Conservation (phyloP, 2,329 filamentous ascomycete species). For the Cytospora piceae region DNA sequence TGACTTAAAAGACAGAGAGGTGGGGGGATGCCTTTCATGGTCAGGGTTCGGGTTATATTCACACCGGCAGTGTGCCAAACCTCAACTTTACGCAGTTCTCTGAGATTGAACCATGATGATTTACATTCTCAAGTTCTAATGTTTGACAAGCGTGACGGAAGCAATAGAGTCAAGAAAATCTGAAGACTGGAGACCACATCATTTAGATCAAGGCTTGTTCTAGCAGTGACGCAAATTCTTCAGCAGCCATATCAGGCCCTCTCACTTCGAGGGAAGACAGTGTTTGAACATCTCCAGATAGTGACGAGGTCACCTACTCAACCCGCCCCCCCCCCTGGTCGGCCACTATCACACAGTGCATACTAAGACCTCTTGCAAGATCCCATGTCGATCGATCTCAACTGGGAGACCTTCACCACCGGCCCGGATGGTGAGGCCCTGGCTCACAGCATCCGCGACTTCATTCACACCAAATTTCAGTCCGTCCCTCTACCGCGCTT, state of each 20-base stretch:
- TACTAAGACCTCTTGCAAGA: neutral
- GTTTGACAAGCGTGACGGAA: neutral
- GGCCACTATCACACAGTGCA: neutral
- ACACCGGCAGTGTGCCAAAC: neutral
- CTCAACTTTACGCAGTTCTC: neutral
- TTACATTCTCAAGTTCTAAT: neutral
- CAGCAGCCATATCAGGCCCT: neutral
- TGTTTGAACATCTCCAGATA: neutral
- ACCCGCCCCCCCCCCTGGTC: neutral
- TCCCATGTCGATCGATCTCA: slow-evolving; percentile 93
- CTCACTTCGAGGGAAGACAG: neutral
- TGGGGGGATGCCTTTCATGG: neutral
- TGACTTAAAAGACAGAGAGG: too few relatives aligned
- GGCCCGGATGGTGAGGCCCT: slow-evolving; percentile 85
- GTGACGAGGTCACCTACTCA: neutral
- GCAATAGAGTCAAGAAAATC: neutral
- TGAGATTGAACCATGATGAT: neutral
- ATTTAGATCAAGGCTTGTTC: neutral
- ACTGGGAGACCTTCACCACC: slow-evolving; percentile 90
- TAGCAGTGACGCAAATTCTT: neutral
- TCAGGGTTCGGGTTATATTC: neutral
- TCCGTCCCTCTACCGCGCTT: slow-evolving; percentile 88
- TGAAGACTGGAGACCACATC: neutral
- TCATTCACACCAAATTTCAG: slow-evolving; percentile 96
- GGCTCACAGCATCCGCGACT: slow-evolving; percentile 84